Percentiles rank a stretch among this genome's conserved stretches.
These are phyloP conservation scores for Strobilomyces confusus DNA, from an alignment of 768 basidiomycete species.

Conservation along the genomic window DNA sequence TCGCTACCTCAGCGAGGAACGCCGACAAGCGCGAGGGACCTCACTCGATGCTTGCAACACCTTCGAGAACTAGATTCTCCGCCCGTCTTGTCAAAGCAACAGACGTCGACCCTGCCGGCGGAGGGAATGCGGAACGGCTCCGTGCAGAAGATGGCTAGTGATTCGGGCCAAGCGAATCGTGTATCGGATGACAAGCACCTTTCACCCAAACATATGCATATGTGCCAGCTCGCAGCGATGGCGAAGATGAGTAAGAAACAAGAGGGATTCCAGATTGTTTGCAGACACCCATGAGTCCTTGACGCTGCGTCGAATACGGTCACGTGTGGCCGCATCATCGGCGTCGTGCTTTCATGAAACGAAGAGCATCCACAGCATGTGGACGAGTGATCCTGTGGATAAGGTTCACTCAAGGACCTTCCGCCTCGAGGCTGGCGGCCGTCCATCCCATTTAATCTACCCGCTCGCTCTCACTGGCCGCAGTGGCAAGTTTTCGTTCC, in stretches of 20 bases:
- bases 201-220: constrained; percentile 99
- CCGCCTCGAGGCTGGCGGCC: too few species aligned
- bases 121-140: constrained; percentile 97
- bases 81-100: constrained; percentile 99
- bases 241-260: constrained; percentile 98
- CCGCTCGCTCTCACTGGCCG: too few species aligned
- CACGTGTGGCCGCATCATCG: too few species aligned
- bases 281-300: constrained; percentile 92
- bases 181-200: constrained; percentile 46
- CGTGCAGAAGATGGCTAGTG: constrained; percentile 93
- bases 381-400: not conserved
- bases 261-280: constrained; percentile 92
- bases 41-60: constrained; percentile 87
- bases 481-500: not conserved
- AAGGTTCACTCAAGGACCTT: not conserved
- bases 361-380: not conserved
- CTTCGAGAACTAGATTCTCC: constrained; percentile 91
- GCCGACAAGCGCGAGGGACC: constrained; percentile 26
- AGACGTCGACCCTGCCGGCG: constrained; percentile 94
- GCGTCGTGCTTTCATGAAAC: too few species aligned
- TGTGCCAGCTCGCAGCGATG: constrained; percentile 93
- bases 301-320: too few species aligned
- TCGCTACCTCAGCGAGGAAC: constrained; percentile 38
- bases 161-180: not conserved
- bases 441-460: not conserved